A percentile compares a stretch with the other conserved stretches of the same genome.
Conservation (phyloP, 2,329 filamentous ascomycete genomes). For the Fusarium sp. region DNA sequence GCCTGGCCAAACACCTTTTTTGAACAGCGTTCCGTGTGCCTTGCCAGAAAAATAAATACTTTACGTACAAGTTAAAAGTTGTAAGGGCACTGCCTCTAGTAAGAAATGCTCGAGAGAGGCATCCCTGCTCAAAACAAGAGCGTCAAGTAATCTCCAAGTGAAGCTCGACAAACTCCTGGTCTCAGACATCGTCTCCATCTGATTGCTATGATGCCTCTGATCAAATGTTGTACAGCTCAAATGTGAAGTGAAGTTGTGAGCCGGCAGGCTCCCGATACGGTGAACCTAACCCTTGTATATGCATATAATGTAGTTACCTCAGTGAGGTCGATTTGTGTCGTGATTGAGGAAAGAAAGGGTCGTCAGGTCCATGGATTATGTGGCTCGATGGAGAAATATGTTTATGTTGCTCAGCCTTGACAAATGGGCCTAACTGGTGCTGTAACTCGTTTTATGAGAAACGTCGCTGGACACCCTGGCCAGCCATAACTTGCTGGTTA, state of each 20-base stretch:
- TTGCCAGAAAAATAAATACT: conserved; percentile 50
- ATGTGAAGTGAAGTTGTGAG: conserved; percentile 40
- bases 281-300: conserved; percentile 39
- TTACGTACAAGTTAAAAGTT: conserved; percentile 54
- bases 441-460: conserved; percentile 62
- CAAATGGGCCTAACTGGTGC: conserved; percentile 15
- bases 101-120: conserved; percentile 17
- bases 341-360: conserved; percentile 43
- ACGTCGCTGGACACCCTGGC: conserved; percentile 66
- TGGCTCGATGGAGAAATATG: conserved; percentile 12
- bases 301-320: conserved; percentile 39
- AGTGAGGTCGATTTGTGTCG: conserved; percentile 8
- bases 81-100: conserved; percentile 22
- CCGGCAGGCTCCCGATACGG: conserved; percentile 27
- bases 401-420: conserved; percentile 15
- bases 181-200: conserved; percentile 41
- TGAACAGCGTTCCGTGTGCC: conserved; percentile 54
- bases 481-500: conserved; percentile 67
- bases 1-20: conserved; percentile 59
- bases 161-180: conserved; percentile 29
- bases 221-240: conserved; percentile 50
- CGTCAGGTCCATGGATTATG: conserved; percentile 28
- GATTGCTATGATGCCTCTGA: conserved; percentile 36
- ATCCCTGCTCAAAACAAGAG: conserved; percentile 30
- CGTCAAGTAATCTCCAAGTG: conserved; percentile 18